A percentile compares a stretch with the other conserved stretches of the same genome.
phyloP scores from a whole-genome alignment of 2,329 filamentous ascomycete species.

The Periglandula ipomoeae region DNA sequence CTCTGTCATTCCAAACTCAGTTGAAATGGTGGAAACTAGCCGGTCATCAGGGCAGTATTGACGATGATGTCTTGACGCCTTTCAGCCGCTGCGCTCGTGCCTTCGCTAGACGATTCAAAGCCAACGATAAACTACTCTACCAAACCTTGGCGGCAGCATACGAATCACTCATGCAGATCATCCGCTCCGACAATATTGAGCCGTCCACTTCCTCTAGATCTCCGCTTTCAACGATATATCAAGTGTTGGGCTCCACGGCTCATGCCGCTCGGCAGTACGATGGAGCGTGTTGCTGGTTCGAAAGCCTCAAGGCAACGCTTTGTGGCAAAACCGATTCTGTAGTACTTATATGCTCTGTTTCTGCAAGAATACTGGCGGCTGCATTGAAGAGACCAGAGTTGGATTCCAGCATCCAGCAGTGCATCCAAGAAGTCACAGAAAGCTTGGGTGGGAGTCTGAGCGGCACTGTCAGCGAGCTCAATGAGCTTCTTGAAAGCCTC shows the following conservation, averaged over 20 bases:
- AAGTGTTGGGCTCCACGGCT: conserved; percentile 41
- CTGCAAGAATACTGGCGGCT: conserved; percentile 46
- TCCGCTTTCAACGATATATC: conserved; percentile 39
- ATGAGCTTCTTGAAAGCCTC: conserved; percentile 50
- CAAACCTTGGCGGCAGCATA: conserved; percentile 24
- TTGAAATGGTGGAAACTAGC: conserved; percentile 58
- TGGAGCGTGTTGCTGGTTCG: conserved; percentile 48
- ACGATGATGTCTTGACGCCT: conserved; percentile 57
- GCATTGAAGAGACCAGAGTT: conserved; percentile 36
- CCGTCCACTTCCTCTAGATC: conserved; percentile 29
- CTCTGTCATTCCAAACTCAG: conserved; percentile 51
- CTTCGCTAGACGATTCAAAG: conserved; percentile 44
- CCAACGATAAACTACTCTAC: conserved; percentile 27
- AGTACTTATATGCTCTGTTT: conserved; percentile 41
- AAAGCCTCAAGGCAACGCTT: conserved; percentile 31
- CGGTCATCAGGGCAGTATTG: conserved; percentile 47
- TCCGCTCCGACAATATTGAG: conserved; percentile 25
- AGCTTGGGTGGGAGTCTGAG: conserved; percentile 50
- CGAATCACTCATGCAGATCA: conserved; percentile 19
- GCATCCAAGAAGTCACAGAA: conserved; percentile 40
- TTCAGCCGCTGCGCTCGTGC: conserved; percentile 54
- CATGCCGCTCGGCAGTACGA: conserved; percentile 35
- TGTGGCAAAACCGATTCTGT: conserved; percentile 33
- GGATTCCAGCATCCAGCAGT: conserved; percentile 27
- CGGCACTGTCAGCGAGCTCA: conserved; percentile 49